These are phyloP conservation scores for Panicum hallii DNA, from an alignment of 202 grass and related monocot genomes.

Conservation along the genomic window DNA sequence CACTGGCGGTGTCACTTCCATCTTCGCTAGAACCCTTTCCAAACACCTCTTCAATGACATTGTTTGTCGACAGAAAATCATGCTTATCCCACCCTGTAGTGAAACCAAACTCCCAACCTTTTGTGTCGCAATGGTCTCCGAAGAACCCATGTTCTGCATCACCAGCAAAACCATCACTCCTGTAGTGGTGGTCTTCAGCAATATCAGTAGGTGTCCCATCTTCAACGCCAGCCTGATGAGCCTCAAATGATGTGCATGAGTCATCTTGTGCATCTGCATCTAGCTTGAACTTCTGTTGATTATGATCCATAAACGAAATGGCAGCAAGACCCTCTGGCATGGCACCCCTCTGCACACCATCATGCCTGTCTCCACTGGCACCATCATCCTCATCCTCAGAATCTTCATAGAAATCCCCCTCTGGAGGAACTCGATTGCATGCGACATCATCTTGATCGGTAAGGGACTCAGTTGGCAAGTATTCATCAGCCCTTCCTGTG, in stretches of 20 bases:
- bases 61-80: conserved; percentile 69
- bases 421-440: conserved; percentile 39
- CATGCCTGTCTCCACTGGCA: conserved; percentile 30
- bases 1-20: conserved; percentile 40
- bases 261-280: conserved; percentile 70
- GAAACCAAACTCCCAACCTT: conserved; percentile 63
- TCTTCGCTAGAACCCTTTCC: conserved; percentile 63
- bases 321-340: conserved; percentile 30
- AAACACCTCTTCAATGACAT: conserved; percentile 91
- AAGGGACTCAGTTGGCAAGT: conserved; percentile 75
- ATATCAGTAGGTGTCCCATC: conserved; percentile 38
- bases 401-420: conserved; percentile 47
- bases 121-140: conserved; percentile 54
- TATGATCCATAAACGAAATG: conserved; percentile 43
- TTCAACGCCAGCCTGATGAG: conserved; percentile 48
- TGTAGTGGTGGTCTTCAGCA: conserved; percentile 39
- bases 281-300: conserved; percentile 32
- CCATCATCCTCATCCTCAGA: conserved; percentile 52
- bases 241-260: conserved; percentile 82
- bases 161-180: conserved; percentile 36
- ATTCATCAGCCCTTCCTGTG: conserved; percentile 49
- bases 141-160: conserved; percentile 53
- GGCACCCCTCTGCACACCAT: background rate
- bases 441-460: conserved; percentile 59
- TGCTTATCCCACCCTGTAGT: conserved; percentile 52